A percentile compares a stretch with the other conserved stretches of the same genome.
phyloP scores from a whole-genome alignment of 345 rosid genomes.

The Ailanthus altissimus region DNA sequence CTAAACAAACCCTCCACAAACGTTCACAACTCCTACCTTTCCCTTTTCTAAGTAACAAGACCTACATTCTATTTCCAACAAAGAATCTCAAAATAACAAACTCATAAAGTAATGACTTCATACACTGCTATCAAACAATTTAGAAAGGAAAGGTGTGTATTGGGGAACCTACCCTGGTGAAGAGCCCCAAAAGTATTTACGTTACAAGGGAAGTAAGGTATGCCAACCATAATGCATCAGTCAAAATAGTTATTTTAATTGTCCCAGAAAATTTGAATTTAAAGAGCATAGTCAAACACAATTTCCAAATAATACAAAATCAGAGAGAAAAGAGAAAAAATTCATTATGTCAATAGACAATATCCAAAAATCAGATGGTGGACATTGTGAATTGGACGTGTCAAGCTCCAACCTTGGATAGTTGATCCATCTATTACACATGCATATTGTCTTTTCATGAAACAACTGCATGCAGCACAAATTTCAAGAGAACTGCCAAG shows the following conservation, averaged over 20 bases:
- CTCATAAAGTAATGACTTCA: not conserved
- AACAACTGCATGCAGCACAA: not conserved
- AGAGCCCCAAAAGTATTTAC: not conserved
- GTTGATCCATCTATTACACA: not conserved
- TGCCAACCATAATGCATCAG: not conserved
- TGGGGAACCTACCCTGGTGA: not conserved
- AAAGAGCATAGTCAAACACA: not conserved
- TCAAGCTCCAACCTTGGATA: not conserved
- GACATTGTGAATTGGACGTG: not conserved
- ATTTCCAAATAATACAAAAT: not conserved
- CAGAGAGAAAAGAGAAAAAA: not conserved
- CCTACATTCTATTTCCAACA: not conserved
- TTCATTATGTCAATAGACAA: not conserved
- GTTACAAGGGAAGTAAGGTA: conserved; percentile 10
- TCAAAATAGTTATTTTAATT: not conserved
- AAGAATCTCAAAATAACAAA: not conserved
- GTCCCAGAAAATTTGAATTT: not conserved
- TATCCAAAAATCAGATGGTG: not conserved
- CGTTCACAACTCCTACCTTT: not conserved
- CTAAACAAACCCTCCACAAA: not conserved
- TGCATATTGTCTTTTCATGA: not conserved
- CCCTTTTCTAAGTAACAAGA: not conserved
- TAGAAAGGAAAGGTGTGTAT: not conserved
- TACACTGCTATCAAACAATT: not conserved
- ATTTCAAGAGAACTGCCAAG: conserved; percentile 2